These are phyloP conservation scores for Blepharisma japonicum DNA, from an alignment of 73 alveolate genomes.

Conservation along the genomic window DNA sequence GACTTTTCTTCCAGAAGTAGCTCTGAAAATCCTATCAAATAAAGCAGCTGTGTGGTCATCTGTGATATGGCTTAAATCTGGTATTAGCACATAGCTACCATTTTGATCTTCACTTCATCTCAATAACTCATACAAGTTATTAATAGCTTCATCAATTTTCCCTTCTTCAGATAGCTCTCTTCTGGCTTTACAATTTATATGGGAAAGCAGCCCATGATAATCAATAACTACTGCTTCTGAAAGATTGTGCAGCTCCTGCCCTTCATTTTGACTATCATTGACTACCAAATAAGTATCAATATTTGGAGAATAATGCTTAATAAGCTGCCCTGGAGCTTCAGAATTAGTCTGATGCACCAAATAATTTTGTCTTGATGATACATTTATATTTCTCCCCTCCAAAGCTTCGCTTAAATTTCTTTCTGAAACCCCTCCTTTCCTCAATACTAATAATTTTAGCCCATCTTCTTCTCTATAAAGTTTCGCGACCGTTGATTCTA, in stretches of 20 bases:
- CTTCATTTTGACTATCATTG: slow-evolving; percentile 29
- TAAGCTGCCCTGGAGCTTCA: slow-evolving; percentile 85
- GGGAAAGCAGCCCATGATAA: neutral
- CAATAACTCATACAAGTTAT: slow-evolving; percentile 66
- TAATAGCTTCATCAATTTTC: slow-evolving; percentile 60
- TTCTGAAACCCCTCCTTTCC: slow-evolving; percentile 82
- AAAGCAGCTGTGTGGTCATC: slow-evolving; percentile 66
- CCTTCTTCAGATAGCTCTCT: slow-evolving; percentile 58
- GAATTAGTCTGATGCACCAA: slow-evolving; percentile 42
- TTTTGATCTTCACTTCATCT: slow-evolving; percentile 67
- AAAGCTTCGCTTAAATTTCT: slow-evolving; percentile 36
- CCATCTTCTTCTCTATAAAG: slow-evolving; percentile 35
- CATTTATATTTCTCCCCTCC: slow-evolving; percentile 39
- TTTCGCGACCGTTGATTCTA: slow-evolving; percentile 89
- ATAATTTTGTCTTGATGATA: slow-evolving; percentile 36
- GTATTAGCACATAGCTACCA: slow-evolving; percentile 57
- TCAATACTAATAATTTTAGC: neutral
- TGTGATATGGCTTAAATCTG: slow-evolving; percentile 40
- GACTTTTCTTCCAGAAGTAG: slow-evolving; percentile 63
- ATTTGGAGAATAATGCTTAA: slow-evolving; percentile 84
- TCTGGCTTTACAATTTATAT: slow-evolving; percentile 47
- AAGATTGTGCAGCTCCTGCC: slow-evolving; percentile 41
- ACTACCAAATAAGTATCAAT: slow-evolving; percentile 63
- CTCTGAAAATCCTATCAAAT: slow-evolving; percentile 79
- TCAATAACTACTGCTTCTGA: slow-evolving; percentile 25